phyloP scores from a whole-genome alignment of 176 grass and related monocot genomes.

The Zizania latifolia region DNA sequence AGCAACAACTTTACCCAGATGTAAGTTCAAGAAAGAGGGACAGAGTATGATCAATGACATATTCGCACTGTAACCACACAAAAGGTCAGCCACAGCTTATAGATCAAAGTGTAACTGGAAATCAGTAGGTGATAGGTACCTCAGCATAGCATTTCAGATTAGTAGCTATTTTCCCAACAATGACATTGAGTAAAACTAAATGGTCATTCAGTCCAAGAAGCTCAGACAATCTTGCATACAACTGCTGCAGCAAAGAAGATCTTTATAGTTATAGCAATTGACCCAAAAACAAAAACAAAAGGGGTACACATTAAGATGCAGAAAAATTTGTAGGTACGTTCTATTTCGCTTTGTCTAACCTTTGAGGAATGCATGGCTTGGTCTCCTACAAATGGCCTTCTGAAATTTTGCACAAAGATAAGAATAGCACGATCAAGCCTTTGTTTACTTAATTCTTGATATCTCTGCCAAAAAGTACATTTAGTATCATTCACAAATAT shows the following conservation, averaged over 20 bases:
- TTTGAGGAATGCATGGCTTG: slow-evolving; percentile 93
- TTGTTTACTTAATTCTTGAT: slow-evolving; percentile 87
- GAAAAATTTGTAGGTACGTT: neutral
- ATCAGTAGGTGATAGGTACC: slow-evolving; percentile 44
- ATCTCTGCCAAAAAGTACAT: slow-evolving; percentile 70
- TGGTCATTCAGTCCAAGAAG: slow-evolving; percentile 97
- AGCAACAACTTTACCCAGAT: slow-evolving; percentile 65
- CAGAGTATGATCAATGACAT: slow-evolving; percentile 92
- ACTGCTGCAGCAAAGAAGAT: slow-evolving; percentile 74
- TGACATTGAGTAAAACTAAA: slow-evolving; percentile 96
- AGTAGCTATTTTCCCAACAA: slow-evolving; percentile 95
- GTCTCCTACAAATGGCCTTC: slow-evolving; percentile 94
- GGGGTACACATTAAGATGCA: slow-evolving; percentile 17
- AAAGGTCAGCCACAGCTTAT: slow-evolving; percentile 36
- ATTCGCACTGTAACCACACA: slow-evolving; percentile 69
- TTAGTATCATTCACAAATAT: slow-evolving; percentile 7
- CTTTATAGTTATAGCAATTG: slow-evolving; percentile 35
- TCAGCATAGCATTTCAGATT: slow-evolving; percentile 94
- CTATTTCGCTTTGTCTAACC: slow-evolving; percentile 40
- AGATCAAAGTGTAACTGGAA: slow-evolving; percentile 17
- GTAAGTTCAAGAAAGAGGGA: slow-evolving; percentile 86
- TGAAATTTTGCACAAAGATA: slow-evolving; percentile 93
- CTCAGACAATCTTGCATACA: slow-evolving; percentile 95
- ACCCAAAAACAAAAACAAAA: no score
- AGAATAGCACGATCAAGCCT: slow-evolving; percentile 93